Conservation (phyloP, 2,329 filamentous ascomycete species). For the Lasiodiplodia theobromae region DNA sequence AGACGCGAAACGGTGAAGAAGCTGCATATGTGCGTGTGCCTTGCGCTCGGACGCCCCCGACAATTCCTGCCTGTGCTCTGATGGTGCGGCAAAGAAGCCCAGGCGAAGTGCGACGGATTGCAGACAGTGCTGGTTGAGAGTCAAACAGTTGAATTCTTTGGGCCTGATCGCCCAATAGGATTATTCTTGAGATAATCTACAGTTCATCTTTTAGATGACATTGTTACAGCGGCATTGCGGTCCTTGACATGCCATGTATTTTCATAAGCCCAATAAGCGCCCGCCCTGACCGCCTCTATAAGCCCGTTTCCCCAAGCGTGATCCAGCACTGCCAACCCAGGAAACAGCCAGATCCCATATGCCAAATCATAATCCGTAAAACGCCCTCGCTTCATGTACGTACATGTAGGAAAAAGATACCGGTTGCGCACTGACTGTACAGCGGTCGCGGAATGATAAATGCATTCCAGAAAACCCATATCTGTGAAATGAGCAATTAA, state of each 20-base stretch:
- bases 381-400: constrained; percentile 17
- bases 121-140: not conserved
- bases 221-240: constrained; percentile 9
- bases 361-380: not conserved
- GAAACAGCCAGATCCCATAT: not conserved
- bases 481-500: not conserved
- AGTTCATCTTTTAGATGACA: not conserved
- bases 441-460: not conserved
- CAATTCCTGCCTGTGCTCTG: constrained; percentile 3
- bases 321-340: constrained; percentile 18
- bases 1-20: constrained; percentile 15
- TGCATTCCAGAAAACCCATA: too few relatives aligned
- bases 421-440: not conserved
- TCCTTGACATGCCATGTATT: not conserved
- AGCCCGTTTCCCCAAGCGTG: constrained; percentile 1
- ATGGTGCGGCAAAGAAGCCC: not conserved
- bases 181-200: not conserved
- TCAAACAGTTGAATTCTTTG: not conserved
- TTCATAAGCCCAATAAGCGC: not conserved
- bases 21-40: not conserved
- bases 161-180: not conserved
- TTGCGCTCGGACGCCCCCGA: constrained; percentile 11
- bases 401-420: not conserved
- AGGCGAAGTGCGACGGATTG: not conserved
- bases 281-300: not conserved